Evolutionary conservation across 305 asterid species (phyloP).

Genomic region (Fraxinus baroniana): DNA sequence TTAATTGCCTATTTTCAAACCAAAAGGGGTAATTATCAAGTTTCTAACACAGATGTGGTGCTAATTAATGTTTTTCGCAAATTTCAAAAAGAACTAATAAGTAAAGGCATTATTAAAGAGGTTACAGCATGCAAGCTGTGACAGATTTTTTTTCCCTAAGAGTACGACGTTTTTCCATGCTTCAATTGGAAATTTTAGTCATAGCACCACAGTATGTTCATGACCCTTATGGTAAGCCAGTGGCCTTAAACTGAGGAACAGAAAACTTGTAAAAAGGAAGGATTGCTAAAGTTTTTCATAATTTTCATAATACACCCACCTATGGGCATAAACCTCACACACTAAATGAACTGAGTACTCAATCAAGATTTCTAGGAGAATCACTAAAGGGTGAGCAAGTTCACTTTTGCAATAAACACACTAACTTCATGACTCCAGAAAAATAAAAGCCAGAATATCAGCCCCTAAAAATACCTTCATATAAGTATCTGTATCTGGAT

Average conservation of each 20-base stretch:
- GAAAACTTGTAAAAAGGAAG: background rate
- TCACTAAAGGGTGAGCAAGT: background rate
- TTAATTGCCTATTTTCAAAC: background rate
- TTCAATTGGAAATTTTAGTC: background rate
- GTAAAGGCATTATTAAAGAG: background rate
- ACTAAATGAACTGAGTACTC: background rate
- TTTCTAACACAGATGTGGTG: background rate
- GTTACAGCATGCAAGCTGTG: background rate
- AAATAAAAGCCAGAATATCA: background rate
- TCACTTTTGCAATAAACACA: background rate
- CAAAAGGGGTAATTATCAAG: background rate
- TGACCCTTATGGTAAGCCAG: background rate
- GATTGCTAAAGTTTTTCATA: background rate
- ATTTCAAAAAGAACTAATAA: background rate
- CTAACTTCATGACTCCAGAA: background rate
- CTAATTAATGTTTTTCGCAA: background rate
- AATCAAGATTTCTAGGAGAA: background rate
- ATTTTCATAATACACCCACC: background rate
- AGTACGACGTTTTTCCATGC: background rate
- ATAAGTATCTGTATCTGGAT: conserved; percentile 72
- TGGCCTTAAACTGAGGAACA: background rate
- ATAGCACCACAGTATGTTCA: background rate
- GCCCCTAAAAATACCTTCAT: conserved; percentile 60
- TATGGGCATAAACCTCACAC: background rate
- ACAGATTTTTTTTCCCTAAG: background rate